Evolutionary conservation across 768 basidiomycete species (phyloP).

Genomic region (Boletus edulis): DNA sequence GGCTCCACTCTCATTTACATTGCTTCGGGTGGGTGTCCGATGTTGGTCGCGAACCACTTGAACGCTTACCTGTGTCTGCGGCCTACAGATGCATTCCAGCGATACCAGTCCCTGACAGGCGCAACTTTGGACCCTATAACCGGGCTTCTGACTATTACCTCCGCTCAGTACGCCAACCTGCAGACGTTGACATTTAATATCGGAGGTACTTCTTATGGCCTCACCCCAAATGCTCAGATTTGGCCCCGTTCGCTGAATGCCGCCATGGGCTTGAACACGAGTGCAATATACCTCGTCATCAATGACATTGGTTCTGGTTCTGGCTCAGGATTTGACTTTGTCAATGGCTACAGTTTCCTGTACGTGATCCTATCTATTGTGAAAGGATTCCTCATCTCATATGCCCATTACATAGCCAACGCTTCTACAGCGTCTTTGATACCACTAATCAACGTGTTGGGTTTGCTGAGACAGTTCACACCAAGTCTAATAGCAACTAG

Average conservation of each 20-base stretch:
- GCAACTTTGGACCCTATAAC: neutral
- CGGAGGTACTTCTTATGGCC: neutral
- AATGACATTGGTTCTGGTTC: neutral
- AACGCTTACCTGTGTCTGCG: no score
- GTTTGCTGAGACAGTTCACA: slow-evolving; percentile 36
- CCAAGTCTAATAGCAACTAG: neutral
- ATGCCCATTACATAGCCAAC: no score
- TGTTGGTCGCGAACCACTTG: no score
- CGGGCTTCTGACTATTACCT: neutral
- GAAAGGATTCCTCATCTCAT: no score
- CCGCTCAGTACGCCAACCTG: neutral
- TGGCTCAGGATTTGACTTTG: neutral
- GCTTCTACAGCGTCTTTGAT: no score
- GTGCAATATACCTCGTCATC: neutral
- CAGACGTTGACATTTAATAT: neutral
- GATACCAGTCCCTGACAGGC: neutral
- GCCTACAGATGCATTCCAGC: neutral
- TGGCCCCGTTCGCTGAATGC: neutral
- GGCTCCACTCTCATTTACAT: slow-evolving; percentile 28
- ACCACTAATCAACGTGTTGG: slow-evolving; percentile 30
- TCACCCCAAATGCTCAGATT: neutral
- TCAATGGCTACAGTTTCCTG: neutral
- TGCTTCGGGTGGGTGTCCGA: slow-evolving; percentile 15
- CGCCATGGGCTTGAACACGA: neutral
- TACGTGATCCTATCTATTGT: neutral